Evolutionary conservation across 768 basidiomycete species (phyloP), one percentile per base, ranked within the genome.

Genomic region (Infundibulicybe gibba): DNA sequence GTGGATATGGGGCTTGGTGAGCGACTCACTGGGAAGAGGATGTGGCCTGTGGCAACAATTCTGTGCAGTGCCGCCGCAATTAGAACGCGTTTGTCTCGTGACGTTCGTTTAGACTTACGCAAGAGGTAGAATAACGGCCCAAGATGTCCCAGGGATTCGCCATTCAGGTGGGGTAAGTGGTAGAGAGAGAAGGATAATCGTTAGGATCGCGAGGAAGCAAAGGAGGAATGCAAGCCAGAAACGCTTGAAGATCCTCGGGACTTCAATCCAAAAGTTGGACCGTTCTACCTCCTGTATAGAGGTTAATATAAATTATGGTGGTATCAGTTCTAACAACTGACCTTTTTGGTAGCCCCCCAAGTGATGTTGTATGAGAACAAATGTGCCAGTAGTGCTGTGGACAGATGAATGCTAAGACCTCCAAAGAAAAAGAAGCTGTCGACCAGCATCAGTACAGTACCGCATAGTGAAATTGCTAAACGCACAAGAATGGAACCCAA

Each of bases 221-320:
- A 88, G 46, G 15, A 77, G 48, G 51, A 90, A 72, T 37, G 79
- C 76, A 40, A 80, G 56, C 74, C 86, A 83, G 69, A 90, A 94
- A 3, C 90, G 84, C 52, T 81, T 81, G 58, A 85, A 69, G 60
- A 94, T 92, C 47, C 80, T 79, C 1, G 93, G 93, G 11, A 93
- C 81, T 63, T 95, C 92, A 46, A 87, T 79, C 79, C 88, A 93
- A 72, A 95, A 93, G 61, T 93, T 94, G 5, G 87, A 89, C 41
- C 80, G 75, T 64, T 93, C 85, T 34, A 94, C 89, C 64, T 90
- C 87, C 77, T 92, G 79, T 57, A 40, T 41, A n/a, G 15, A 41
- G n/a, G 16, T 40, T 15, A 38, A 43, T 30, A 30, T 42, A 31
- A 5, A 12, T 37, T 41, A n/a, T 20, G 15, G 12, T 32, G 19